These are phyloP conservation scores for Lachnellula cervina DNA, from an alignment of 2,329 filamentous ascomycete species.

Conservation along the genomic window DNA sequence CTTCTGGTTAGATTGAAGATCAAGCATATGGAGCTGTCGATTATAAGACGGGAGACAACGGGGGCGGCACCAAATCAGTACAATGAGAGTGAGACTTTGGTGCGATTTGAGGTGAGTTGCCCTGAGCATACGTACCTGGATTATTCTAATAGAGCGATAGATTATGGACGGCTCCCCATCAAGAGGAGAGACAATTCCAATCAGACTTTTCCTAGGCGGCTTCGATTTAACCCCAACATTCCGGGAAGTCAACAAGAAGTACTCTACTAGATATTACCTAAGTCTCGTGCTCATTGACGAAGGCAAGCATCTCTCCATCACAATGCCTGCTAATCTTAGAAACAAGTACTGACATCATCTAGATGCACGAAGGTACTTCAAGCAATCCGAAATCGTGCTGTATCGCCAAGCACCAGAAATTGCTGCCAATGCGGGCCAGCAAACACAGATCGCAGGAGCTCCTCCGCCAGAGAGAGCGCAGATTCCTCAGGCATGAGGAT, in stretches of 20 bases:
- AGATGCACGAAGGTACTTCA: conserved; percentile 97
- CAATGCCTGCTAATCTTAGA: not conserved
- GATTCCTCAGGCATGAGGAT: conserved; percentile 13
- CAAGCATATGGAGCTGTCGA: conserved; percentile 99
- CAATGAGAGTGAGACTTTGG: conserved; percentile 97
- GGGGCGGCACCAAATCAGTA: conserved; percentile 97
- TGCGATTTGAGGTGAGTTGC: conserved; percentile 76
- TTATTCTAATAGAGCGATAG: conserved; percentile 40
- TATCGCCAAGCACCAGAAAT: conserved; percentile 73
- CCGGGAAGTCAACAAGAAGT: conserved; percentile 99
- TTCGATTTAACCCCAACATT: conserved; percentile 98
- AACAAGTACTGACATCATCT: conserved; percentile 15
- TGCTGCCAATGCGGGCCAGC: conserved; percentile 31
- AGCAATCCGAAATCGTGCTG: conserved; percentile 97
- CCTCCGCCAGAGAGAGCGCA: conserved; percentile 29
- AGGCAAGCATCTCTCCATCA: conserved; percentile 45
- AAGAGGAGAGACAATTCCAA: conserved; percentile 82
- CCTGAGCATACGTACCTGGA: not conserved
- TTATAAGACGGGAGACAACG: conserved; percentile 94
- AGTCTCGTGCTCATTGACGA: conserved; percentile 94
- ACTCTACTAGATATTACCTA: conserved; percentile 95
- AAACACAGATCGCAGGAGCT: conserved; percentile 32
- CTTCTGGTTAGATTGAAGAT: conserved; percentile 95
- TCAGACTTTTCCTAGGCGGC: conserved; percentile 91
- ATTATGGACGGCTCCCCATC: conserved; percentile 35